Percentiles rank a stretch among this genome's conserved stretches.
These are phyloP conservation scores for Bremia lactucae DNA, from an alignment of 352 stramenopile genomes.

Conservation along the genomic window DNA sequence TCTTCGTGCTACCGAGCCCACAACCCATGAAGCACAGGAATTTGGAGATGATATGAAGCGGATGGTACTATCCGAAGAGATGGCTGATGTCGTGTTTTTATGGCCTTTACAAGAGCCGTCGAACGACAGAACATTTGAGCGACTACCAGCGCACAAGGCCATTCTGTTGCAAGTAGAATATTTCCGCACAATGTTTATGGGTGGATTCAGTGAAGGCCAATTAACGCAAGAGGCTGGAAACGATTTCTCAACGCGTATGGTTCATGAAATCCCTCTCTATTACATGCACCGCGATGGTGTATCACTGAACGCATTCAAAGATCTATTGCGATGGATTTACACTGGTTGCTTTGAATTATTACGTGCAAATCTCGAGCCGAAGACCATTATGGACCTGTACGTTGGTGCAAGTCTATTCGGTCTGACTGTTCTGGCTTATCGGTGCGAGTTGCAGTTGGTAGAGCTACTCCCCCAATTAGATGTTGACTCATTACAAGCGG, in stretches of 20 bases:
- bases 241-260: neutral
- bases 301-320: constrained; percentile 50
- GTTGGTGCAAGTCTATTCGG: constrained; percentile 49
- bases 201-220: constrained; percentile 66
- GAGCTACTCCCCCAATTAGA: constrained; percentile 40
- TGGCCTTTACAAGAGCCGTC: constrained; percentile 36
- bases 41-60: constrained; percentile 51
- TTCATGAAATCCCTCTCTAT: constrained; percentile 54
- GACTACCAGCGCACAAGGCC: constrained; percentile 55
- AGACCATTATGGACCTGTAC: constrained; percentile 64
- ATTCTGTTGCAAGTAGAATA: constrained; percentile 70
- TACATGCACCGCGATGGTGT: constrained; percentile 69
- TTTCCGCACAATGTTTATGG: constrained; percentile 74
- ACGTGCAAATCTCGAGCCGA: constrained; percentile 30
- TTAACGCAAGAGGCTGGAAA: constrained; percentile 2
- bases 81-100: constrained; percentile 69
- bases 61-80: constrained; percentile 29
- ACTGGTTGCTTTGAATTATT: constrained; percentile 45
- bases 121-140: constrained; percentile 15
- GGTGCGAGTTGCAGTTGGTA: constrained; percentile 55
- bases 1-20: constrained; percentile 8
- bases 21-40: constrained; percentile 18
- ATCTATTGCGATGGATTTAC: constrained; percentile 60
- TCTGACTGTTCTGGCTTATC: constrained; percentile 36
- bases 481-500: constrained; percentile 34